These are phyloP conservation scores for sunflower (Helianthus annuus) DNA, from an alignment of 129 eudicot species.

Conservation along the genomic window DNA sequence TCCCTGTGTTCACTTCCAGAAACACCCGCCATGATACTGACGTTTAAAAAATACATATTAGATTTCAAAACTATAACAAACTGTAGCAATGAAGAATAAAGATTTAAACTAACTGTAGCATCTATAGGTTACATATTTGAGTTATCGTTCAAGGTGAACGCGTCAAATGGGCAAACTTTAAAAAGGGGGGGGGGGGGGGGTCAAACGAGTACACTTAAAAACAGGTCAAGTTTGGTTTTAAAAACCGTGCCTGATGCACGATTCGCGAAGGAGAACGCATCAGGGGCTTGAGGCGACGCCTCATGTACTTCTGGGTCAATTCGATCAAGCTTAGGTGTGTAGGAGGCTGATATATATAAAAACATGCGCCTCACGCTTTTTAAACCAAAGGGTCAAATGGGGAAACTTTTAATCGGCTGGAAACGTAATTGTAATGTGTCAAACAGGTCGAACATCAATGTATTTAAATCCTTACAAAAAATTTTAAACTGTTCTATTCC, in stretches of 20 bases:
- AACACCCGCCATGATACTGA: slow-evolving; percentile 56
- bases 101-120: background rate
- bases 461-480: background rate
- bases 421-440: background rate
- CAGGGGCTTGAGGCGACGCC: too few relatives aligned
- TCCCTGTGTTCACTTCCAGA: slow-evolving; percentile 50
- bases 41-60: background rate
- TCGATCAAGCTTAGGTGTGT: too few relatives aligned
- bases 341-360: too few relatives aligned
- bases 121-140: background rate
- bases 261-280: too few relatives aligned
- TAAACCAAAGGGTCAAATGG: background rate
- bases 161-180: background rate
- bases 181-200: too few relatives aligned
- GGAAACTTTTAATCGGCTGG: background rate
- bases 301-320: too few relatives aligned
- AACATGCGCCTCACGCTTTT: too few relatives aligned
- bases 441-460: background rate
- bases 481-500: background rate
- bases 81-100: background rate
- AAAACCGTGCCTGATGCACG: too few relatives aligned
- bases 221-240: too few relatives aligned
- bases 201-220: background rate
- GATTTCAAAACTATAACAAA: background rate
- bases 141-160: background rate